phyloP scores from a whole-genome alignment of 148 eudicot species.

The Gaultheria prostrata region DNA sequence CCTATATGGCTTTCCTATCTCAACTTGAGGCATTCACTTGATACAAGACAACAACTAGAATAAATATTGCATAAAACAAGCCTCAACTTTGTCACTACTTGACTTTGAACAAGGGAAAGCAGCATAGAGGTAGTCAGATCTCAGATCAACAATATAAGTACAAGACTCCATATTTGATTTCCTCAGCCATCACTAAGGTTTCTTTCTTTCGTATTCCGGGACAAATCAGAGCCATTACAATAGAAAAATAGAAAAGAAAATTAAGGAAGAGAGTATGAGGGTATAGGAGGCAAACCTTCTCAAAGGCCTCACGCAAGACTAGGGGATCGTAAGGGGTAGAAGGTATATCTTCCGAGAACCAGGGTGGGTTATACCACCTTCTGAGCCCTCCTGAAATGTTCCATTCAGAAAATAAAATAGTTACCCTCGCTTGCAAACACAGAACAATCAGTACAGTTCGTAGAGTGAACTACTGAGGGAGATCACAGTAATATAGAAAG shows the following conservation, averaged over 20 bases:
- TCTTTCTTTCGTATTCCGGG: background rate
- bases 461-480: background rate
- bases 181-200: background rate
- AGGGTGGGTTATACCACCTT: conserved; percentile 91
- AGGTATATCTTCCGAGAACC: conserved; percentile 71
- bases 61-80: background rate
- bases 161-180: background rate
- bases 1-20: background rate
- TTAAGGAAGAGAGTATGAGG: background rate
- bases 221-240: background rate
- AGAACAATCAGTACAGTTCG: background rate
- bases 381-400: conserved; percentile 60
- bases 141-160: background rate
- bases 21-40: background rate
- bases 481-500: background rate
- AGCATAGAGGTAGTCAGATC: background rate
- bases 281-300: conserved; percentile 47
- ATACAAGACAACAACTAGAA: conserved; percentile 14
- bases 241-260: background rate
- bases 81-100: background rate
- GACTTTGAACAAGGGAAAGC: background rate
- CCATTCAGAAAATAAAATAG: conserved; percentile 9
- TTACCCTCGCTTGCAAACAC: background rate
- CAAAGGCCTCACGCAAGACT: conserved; percentile 74
- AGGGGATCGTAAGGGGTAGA: conserved; percentile 66